These are phyloP conservation scores for Funneliformis caledonium DNA, from an alignment of 371 early-diverging fungal genomes.

Conservation along the genomic window DNA sequence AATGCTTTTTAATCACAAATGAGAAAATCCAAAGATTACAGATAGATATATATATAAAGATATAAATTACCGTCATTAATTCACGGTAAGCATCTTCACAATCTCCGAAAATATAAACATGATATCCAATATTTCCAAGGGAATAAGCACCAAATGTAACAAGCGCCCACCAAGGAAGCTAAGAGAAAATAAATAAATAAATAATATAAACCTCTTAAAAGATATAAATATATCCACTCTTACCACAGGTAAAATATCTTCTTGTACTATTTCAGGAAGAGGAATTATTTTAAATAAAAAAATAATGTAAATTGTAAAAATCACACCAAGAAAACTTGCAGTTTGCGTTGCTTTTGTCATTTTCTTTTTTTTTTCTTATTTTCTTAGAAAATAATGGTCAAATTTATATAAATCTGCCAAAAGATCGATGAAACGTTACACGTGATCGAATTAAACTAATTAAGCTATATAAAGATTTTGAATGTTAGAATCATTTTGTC, in stretches of 20 bases:
- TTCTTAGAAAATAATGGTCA: too few species aligned
- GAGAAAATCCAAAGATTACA: background rate
- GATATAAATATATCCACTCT: background rate
- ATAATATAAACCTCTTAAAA: background rate
- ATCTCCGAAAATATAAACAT: constrained; percentile 85
- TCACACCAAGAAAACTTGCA: constrained; percentile 7
- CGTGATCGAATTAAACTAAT: too few species aligned
- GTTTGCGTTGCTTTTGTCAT: constrained; percentile 36
- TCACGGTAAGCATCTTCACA: constrained; percentile 87
- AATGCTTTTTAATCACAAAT: background rate
- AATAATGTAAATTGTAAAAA: constrained; percentile 7
- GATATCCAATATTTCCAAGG: constrained; percentile 82
- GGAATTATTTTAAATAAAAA: constrained; percentile 28
- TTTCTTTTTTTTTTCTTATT: constrained; percentile 8
- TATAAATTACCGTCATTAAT: constrained; percentile 68
- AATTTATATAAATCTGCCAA: too few species aligned
- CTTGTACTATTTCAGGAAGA: background rate
- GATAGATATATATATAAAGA: background rate
- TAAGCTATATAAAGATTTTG: too few species aligned
- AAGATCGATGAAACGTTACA: too few species aligned
- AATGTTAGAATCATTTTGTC: too few species aligned
- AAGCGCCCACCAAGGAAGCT: constrained; percentile 85
- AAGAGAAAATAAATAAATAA: background rate
- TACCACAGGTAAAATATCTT: constrained; percentile 38
- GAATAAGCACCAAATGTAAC: constrained; percentile 86